Percentiles rank a stretch among this genome's conserved stretches.
phyloP scores from a whole-genome alignment of 202 grass and related monocot species.

The Schoenoplectus tabernaemontani region DNA sequence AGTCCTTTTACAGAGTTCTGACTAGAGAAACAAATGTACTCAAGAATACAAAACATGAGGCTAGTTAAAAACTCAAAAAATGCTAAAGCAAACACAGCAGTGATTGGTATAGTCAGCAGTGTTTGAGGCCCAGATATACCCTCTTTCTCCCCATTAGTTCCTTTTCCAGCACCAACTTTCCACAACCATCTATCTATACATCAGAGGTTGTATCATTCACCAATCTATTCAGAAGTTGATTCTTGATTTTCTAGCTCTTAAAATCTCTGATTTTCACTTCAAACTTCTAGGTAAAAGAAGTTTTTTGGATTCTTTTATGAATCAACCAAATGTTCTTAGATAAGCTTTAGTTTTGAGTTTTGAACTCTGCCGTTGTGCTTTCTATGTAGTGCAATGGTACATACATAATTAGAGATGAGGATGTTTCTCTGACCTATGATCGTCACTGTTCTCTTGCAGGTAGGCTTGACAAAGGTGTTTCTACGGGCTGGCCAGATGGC shows the following conservation, averaged over 20 bases:
- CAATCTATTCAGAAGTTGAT: neutral
- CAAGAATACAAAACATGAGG: neutral
- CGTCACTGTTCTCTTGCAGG: slow-evolving; percentile 43
- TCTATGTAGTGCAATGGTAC: neutral
- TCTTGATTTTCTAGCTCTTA: neutral
- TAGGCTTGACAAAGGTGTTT: slow-evolving; percentile 95
- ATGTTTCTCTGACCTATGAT: neutral
- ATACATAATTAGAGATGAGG: neutral
- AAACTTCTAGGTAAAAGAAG: neutral
- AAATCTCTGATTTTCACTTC: neutral
- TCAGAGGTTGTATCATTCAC: too few species aligned
- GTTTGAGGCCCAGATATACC: too few species aligned
- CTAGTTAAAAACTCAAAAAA: neutral
- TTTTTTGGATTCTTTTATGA: neutral
- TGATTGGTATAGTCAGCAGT: too few species aligned
- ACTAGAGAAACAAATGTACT: neutral
- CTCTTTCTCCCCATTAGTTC: too few species aligned
- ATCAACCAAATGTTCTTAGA: neutral
- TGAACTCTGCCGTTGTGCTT: neutral
- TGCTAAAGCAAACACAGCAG: too few species aligned
- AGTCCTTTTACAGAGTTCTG: neutral
- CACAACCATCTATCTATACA: too few species aligned
- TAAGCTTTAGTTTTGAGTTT: neutral
- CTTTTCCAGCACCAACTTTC: too few species aligned
- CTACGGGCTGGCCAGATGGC: slow-evolving; percentile 97